Base-by-base conservation (phyloP, 768 basidiomycete species). In the Termitomyces heimii region DNA sequence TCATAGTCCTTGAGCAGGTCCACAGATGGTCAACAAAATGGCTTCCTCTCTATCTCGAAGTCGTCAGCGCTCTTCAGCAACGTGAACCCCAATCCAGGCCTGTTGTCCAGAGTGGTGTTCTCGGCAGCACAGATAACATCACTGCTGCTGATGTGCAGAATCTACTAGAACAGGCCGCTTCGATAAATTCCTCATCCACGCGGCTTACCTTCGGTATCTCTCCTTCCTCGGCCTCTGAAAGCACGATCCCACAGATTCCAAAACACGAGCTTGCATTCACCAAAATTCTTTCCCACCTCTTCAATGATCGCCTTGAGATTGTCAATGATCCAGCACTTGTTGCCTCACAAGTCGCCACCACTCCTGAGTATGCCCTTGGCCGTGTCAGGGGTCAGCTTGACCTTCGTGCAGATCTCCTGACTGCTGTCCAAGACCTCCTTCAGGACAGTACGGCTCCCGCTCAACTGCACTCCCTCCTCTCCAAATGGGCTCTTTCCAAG, bases 351-450 rank as follows among this genome's bases (percentile, higher is more conserved):
- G 70, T 85, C 45, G 92, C 93, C 18, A 96, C 94, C 10, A 88
- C 82, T n/a, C 97, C 96, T 2, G 93, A 98, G 68, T 98, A 88
- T 67, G 96, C 97, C 0, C 81, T 98, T 35, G 96, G 97, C 13
- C 88, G 94, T 45, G 85, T 94, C 47, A 85, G 92, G 39, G 92
- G 89, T 2, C 84, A 93, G 63, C 67, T 92, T 48, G 89, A 91
- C 57, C 80, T 85, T 60, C 82, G 94, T n/a, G 75, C 76, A 28
- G 80, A 84, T 59, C 83, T 98, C 26, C 69, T 87, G 28, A 67
- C 73, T 4, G 78, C 82, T 34, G 81, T 94, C 29, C 82, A 85
- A 64, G 80, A 82, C 39, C 72, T 94, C 24, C 71, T 98, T 53
- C 79, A 80, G 40, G 73, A 77, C 44, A 71, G 74, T 14, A 70